These are phyloP conservation scores for Spizellomyces sp. DNA, from an alignment of 192 early-diverging fungal genomes.

Conservation along the genomic window DNA sequence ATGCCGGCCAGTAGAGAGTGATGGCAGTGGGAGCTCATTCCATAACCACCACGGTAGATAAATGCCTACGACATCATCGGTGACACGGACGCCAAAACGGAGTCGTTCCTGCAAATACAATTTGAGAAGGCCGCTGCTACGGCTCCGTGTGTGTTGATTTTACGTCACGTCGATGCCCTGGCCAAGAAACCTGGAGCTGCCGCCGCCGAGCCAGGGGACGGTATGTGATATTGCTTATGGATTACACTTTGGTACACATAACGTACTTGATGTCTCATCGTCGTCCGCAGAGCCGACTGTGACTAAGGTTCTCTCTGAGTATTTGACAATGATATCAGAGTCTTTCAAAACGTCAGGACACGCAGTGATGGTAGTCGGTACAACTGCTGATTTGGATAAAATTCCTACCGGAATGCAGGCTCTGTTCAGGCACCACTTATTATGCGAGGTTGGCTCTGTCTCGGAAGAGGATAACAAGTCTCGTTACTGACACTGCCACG, in stretches of 20 bases:
- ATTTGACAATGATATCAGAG: slow-evolving; percentile 42
- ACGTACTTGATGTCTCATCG: slow-evolving; percentile 12
- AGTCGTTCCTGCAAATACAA: slow-evolving; percentile 69
- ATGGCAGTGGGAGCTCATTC: no score
- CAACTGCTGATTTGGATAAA: slow-evolving; percentile 80
- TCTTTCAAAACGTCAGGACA: slow-evolving; percentile 52
- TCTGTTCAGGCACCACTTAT: slow-evolving; percentile 79
- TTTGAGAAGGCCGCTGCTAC: slow-evolving; percentile 77
- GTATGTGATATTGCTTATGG: slow-evolving; percentile 38
- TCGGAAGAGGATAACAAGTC: slow-evolving; percentile 2
- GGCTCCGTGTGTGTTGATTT: slow-evolving; percentile 82
- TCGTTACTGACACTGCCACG: slow-evolving; percentile 1
- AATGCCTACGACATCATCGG: slow-evolving; percentile 76
- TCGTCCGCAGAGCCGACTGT: slow-evolving; percentile 40
- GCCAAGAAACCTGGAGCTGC: slow-evolving; percentile 60
- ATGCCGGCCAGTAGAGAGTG: neutral
- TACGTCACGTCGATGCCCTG: slow-evolving; percentile 79
- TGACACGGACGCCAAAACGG: slow-evolving; percentile 82
- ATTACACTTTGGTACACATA: slow-evolving; percentile 27
- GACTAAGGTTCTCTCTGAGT: slow-evolving; percentile 60
- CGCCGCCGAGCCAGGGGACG: slow-evolving; percentile 19
- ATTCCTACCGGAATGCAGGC: slow-evolving; percentile 75
- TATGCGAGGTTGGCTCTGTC: slow-evolving; percentile 55
- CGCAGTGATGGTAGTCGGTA: slow-evolving; percentile 73
- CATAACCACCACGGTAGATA: neutral